Evolutionary conservation across 2,329 filamentous ascomycete species (phyloP), one percentile per base, ranked within the genome.

Genomic region (Monilinia polystroma): DNA sequence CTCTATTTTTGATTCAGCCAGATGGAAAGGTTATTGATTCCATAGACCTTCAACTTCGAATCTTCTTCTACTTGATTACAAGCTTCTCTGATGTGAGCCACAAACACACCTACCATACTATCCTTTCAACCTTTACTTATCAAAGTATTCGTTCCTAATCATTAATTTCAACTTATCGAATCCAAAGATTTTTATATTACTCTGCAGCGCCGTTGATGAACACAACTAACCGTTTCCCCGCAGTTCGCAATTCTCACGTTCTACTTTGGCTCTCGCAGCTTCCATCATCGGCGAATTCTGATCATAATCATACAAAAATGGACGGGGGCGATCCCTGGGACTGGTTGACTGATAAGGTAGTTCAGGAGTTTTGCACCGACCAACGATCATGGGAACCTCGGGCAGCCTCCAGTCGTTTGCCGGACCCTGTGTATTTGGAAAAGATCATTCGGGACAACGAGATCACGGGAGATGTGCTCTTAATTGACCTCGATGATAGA

Each of bases 331-430:
- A 96, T 77, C 92, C 92, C n/a, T 90, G 88, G 76, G 74, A 83
- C 64, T 96, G 92, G 92, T 83, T 84, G 47, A 81, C 88, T 43
- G 86, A 90, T 49, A 82, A 87, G 47, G 85, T 96, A 14, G 83
- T 90, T 12, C 76, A 81, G 20, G 87, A 89, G 73, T 80, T 96
- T 4, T 92, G 88, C 74, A 81, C 83, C 29, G 73, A 80, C 2
- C 74, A 80, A 4, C 80, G 80, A 58, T 82, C 84, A 12, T 85
- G 84, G 83, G 75, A 64, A 77, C 78, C 58, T 77, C 52, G 70
- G 74, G 74, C 35, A 69, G 18, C 64, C 12, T 66, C 60, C 70
- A 23, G 70, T 32, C 73, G 20, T 77, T 76, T 66, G 78, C 85
- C 87, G 5, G 81, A 90, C 62, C 78, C 82, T 0, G 73, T 73